Evolutionary conservation across 257 asterid genomes (phyloP).

Genomic region (Orobanche coerulescens): DNA sequence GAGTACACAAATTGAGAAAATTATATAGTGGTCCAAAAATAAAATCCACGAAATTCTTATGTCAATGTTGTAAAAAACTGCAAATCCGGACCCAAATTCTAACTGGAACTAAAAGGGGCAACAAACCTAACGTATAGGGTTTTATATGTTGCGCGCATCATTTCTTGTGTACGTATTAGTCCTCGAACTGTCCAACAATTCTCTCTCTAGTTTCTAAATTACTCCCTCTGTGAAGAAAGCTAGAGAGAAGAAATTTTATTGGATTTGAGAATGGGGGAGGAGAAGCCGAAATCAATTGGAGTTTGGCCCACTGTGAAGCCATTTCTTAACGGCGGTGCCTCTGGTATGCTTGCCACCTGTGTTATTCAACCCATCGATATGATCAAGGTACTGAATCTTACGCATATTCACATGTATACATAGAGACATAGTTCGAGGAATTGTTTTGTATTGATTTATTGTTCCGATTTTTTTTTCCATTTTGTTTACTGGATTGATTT

Average conservation of each 20-base stretch:
- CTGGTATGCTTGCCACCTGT: slow-evolving; percentile 98
- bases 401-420: background rate
- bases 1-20: no score
- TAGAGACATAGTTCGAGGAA: background rate
- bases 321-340: slow-evolving; percentile 78
- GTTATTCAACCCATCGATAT: slow-evolving; percentile 94
- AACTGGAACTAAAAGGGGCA: no score
- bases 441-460: background rate
- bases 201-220: slow-evolving; percentile 16
- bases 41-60: no score
- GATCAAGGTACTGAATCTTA: slow-evolving; percentile 58
- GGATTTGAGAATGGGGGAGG: slow-evolving; percentile 44
- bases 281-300: slow-evolving; percentile 65
- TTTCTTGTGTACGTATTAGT: background rate
- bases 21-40: no score
- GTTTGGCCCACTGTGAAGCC: slow-evolving; percentile 89
- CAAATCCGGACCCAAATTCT: no score
- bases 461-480: background rate
- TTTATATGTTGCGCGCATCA: background rate
- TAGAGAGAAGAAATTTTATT: slow-evolving; percentile 20
- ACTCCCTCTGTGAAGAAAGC: slow-evolving; percentile 7
- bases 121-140: no score
- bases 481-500: slow-evolving; percentile 1
- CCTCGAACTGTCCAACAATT: slow-evolving; percentile 26
- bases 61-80: no score